These are phyloP conservation scores for Anisodus acutangulus DNA, from an alignment of 257 asterid species.

Conservation along the genomic window DNA sequence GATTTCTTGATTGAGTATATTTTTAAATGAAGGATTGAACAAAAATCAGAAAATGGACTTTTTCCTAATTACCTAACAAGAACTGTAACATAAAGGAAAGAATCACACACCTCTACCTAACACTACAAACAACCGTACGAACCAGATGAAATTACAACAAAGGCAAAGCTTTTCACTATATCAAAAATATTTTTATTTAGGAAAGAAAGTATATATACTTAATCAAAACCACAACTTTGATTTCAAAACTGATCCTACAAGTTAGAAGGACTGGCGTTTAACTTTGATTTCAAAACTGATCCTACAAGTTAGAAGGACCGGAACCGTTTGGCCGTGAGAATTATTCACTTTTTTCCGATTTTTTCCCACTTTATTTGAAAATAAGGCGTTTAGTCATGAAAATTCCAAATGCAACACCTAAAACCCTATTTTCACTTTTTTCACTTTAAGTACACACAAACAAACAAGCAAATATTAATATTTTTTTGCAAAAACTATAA, in stretches of 20 bases:
- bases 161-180: neutral
- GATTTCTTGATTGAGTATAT: neutral
- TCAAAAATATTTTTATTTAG: neutral
- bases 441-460: too few species aligned
- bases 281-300: slow-evolving; percentile 7
- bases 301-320: neutral
- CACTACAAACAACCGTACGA: slow-evolving; percentile 27
- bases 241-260: neutral
- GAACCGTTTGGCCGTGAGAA: too few species aligned
- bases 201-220: neutral
- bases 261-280: neutral
- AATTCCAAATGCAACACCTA: too few species aligned
- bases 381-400: too few species aligned
- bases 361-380: too few species aligned
- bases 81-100: slow-evolving; percentile 23
- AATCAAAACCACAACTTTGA: neutral
- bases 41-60: neutral
- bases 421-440: too few species aligned
- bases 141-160: neutral
- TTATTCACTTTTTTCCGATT: too few species aligned
- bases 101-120: slow-evolving; percentile 36
- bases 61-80: slow-evolving; percentile 1
- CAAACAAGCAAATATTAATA: too few species aligned
- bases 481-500: too few species aligned
- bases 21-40: neutral